Evolutionary conservation across 139 green algal species (phyloP).

Genomic region (Haematococcus sp.): DNA sequence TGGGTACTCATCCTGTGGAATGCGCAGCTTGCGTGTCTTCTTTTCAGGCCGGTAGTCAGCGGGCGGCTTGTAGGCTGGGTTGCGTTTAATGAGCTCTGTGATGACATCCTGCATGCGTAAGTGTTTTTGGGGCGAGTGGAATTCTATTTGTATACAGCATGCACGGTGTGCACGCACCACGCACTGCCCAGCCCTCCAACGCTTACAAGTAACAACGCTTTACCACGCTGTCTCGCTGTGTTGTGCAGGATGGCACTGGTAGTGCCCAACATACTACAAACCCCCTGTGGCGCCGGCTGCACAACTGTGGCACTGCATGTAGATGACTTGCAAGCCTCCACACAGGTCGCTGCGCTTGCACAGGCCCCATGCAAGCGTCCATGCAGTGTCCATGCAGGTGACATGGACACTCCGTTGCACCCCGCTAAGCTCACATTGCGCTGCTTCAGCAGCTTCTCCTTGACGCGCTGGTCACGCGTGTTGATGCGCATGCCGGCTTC

Average conservation of each 20-base stretch:
- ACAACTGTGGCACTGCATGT: no score
- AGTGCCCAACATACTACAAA: no score
- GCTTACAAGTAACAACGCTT: background rate
- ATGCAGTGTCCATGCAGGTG: background rate
- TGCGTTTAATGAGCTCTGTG: slow-evolving; percentile 81
- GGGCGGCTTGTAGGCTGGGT: slow-evolving; percentile 78
- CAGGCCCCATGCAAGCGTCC: background rate
- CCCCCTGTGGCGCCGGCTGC: no score
- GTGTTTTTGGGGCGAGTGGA: background rate
- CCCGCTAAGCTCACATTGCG: slow-evolving; percentile 42
- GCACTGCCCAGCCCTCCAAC: no score
- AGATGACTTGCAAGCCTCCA: no score
- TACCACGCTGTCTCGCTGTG: background rate
- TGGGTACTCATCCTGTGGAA: slow-evolving; percentile 84
- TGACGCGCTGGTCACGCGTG: slow-evolving; percentile 74
- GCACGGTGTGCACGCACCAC: no score
- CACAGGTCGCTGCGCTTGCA: no score
- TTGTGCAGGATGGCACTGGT: background rate
- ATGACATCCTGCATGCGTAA: slow-evolving; percentile 61
- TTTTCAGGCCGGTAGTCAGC: slow-evolving; percentile 78
- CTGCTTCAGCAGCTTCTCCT: slow-evolving; percentile 73
- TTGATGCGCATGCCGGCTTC: slow-evolving; percentile 71
- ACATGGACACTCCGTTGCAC: no score
- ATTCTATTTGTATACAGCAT: background rate
- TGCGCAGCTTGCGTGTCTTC: slow-evolving; percentile 82